Percentiles rank a stretch among this genome's conserved stretches.
Conservation (phyloP, 2,329 filamentous ascomycete genomes). For the Trichothecium roseum region DNA sequence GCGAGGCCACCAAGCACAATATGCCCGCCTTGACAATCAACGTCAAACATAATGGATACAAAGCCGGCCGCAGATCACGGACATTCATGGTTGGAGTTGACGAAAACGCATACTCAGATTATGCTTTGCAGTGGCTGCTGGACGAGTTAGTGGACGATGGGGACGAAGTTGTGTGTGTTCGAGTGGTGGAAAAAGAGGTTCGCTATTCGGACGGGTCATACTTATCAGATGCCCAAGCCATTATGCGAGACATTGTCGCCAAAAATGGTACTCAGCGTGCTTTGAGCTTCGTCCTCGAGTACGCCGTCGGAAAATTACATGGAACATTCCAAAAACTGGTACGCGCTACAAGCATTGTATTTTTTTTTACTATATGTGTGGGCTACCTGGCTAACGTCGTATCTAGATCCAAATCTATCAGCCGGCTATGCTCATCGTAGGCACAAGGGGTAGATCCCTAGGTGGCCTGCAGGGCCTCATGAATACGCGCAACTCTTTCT, state of each 20-base stretch:
- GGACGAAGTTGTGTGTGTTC: constrained; percentile 83
- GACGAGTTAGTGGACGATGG: constrained; percentile 89
- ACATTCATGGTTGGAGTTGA: constrained; percentile 89
- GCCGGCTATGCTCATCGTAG: constrained; percentile 82
- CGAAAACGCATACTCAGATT: constrained; percentile 84
- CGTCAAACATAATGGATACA: constrained; percentile 77
- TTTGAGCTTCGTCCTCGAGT: constrained; percentile 77
- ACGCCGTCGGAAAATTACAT: constrained; percentile 81
- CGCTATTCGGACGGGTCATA: constrained; percentile 63
- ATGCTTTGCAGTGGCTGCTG: constrained; percentile 84
- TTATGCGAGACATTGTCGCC: constrained; percentile 66
- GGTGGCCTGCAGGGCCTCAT: constrained; percentile 80
- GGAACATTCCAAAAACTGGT: constrained; percentile 87
- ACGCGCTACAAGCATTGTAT: constrained; percentile 22
- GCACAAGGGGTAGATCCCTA: constrained; percentile 73
- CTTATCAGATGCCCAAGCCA: constrained; percentile 60
- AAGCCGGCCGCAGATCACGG: constrained; percentile 67
- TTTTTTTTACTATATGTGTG: not conserved
- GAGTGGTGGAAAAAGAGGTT: constrained; percentile 76
- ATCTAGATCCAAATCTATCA: constrained; percentile 80
- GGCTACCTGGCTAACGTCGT: constrained; percentile 4
- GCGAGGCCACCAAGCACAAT: constrained; percentile 49
- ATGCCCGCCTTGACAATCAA: constrained; percentile 68
- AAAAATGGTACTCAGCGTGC: constrained; percentile 75
- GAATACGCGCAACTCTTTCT: constrained; percentile 69